These are phyloP conservation scores for Jackrogersella multiformis DNA, from an alignment of 495 filamentous ascomycete genomes.

Conservation along the genomic window DNA sequence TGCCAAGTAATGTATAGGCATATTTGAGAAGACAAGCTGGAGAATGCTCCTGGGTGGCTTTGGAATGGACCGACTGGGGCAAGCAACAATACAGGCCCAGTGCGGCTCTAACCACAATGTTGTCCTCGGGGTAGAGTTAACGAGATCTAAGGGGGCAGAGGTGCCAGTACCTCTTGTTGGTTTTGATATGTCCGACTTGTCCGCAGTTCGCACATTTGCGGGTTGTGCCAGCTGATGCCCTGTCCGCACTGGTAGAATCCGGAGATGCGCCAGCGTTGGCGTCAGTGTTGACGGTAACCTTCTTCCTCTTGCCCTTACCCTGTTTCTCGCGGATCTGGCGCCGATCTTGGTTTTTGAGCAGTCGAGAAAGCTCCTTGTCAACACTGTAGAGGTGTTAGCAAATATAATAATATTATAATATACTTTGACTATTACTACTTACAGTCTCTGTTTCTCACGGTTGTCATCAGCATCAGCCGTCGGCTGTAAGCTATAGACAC, in stretches of 20 bases:
- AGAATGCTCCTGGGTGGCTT: background rate
- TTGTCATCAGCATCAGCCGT: conserved; percentile 77
- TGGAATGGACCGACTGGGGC: background rate
- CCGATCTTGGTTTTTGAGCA: conserved; percentile 90
- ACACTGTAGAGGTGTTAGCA: conserved; percentile 61
- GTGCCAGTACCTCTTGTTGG: conserved; percentile 87
- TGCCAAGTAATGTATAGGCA: conserved; percentile 6
- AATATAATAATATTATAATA: conserved; percentile 47
- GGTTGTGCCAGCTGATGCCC: conserved; percentile 69
- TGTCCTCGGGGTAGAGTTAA: conserved; percentile 9
- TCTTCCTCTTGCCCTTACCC: conserved; percentile 60
- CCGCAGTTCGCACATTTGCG: conserved; percentile 98
- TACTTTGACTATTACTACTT: conserved; percentile 47
- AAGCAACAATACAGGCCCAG: conserved; percentile 5
- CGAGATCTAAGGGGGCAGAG: conserved; percentile 23
- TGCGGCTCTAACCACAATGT: background rate
- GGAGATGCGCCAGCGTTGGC: conserved; percentile 58
- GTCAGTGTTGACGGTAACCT: conserved; percentile 28
- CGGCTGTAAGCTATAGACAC: conserved; percentile 62
- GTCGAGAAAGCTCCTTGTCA: conserved; percentile 77
- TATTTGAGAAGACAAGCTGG: background rate
- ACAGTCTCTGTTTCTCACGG: conserved; percentile 64
- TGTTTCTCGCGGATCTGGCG: conserved; percentile 90
- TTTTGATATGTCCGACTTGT: conserved; percentile 95
- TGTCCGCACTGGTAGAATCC: conserved; percentile 58